Evolutionary conservation across 257 asterid genomes (phyloP).

Genomic region (Paulownia fortunei): DNA sequence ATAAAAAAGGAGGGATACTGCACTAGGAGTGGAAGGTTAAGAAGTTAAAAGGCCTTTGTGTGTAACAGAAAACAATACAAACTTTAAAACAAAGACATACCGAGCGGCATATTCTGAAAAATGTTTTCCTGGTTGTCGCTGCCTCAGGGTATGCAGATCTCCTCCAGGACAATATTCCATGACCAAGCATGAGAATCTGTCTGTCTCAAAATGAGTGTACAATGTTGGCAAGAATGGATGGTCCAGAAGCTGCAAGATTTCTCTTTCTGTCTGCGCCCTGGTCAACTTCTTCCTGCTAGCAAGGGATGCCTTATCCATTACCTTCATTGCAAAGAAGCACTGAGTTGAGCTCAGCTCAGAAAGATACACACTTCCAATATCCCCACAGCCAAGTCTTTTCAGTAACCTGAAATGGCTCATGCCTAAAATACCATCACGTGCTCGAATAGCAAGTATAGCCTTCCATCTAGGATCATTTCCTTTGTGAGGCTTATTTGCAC

Average conservation of each 20-base stretch:
- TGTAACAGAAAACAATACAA: background rate
- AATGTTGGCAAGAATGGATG: constrained; percentile 66
- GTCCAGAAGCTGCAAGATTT: constrained; percentile 64
- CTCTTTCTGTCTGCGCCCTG: constrained; percentile 56
- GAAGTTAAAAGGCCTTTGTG: background rate
- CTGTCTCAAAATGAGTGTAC: constrained; percentile 62
- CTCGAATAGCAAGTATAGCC: constrained; percentile 53
- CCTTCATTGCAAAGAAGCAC: constrained; percentile 62
- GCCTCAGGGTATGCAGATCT: constrained; percentile 58
- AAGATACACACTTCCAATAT: constrained; percentile 67
- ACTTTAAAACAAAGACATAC: constrained; percentile 20
- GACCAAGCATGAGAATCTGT: constrained; percentile 58
- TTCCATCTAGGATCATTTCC: constrained; percentile 72
- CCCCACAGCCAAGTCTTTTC: constrained; percentile 63
- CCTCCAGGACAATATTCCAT: constrained; percentile 73
- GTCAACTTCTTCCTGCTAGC: constrained; percentile 56
- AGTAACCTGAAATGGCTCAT: constrained; percentile 62
- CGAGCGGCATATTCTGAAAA: constrained; percentile 63
- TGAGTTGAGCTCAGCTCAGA: constrained; percentile 58
- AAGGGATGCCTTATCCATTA: constrained; percentile 63
- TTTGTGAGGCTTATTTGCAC: constrained; percentile 64
- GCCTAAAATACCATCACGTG: constrained; percentile 61
- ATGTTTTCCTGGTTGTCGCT: constrained; percentile 61
- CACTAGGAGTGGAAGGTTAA: background rate
- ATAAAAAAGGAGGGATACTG: background rate